A percentile compares a stretch with the other conserved stretches of the same genome.
Conservation (phyloP, 805 yeast genomes). For the Candida easanensis region DNA sequence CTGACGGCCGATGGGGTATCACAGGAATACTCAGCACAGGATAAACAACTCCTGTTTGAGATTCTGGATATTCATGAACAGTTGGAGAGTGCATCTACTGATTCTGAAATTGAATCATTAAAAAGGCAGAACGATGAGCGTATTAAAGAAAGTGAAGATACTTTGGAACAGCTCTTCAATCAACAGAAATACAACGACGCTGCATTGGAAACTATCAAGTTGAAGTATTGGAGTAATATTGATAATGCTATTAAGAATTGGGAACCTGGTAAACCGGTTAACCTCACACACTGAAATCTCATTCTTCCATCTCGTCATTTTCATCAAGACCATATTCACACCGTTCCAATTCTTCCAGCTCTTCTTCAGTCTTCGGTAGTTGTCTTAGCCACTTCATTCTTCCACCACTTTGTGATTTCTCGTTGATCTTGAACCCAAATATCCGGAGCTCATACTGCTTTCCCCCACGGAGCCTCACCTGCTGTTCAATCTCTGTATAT, state of each 20-base stretch:
- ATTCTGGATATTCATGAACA: constrained; percentile 85
- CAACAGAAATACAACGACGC: constrained; percentile 52
- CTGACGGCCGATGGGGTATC: constrained; percentile 58
- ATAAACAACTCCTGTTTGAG: constrained; percentile 63
- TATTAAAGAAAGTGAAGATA: constrained; percentile 43
- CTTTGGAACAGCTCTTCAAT: constrained; percentile 46
- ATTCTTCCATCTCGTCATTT: constrained; percentile 28
- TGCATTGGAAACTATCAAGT: constrained; percentile 60
- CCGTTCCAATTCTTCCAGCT: constrained; percentile 55
- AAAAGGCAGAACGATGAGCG: constrained; percentile 55
- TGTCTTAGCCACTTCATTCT: constrained; percentile 94
- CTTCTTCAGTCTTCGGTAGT: constrained; percentile 61
- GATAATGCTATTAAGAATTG: constrained; percentile 71
- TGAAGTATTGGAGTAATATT: constrained; percentile 84
- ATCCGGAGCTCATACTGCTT: constrained; percentile 66
- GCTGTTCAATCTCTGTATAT: constrained; percentile 86
- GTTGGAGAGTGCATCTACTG: constrained; percentile 61
- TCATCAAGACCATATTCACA: constrained; percentile 56
- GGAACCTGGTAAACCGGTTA: constrained; percentile 37
- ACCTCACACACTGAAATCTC: constrained; percentile 10
- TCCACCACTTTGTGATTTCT: constrained; percentile 77
- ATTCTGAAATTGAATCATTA: constrained; percentile 53
- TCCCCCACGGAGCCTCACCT: constrained; percentile 49
- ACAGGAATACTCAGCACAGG: constrained; percentile 25
- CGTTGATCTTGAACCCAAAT: constrained; percentile 84